Evolutionary conservation across 2,329 filamentous ascomycete species (phyloP).

Genomic region (Colletotrichum lini): DNA sequence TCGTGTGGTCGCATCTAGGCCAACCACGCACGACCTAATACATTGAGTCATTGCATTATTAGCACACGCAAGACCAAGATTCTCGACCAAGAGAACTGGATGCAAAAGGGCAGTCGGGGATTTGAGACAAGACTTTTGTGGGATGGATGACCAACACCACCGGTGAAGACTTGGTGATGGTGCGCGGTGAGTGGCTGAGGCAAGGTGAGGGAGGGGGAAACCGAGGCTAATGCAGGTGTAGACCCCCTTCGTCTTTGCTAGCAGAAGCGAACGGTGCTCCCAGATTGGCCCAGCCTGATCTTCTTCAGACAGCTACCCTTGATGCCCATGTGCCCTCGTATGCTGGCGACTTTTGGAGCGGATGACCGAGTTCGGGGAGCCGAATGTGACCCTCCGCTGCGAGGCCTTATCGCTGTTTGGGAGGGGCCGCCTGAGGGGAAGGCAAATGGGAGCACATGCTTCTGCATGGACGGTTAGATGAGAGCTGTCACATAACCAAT

Average conservation of each 20-base stretch:
- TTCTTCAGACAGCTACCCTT: constrained; percentile 22
- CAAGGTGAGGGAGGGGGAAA: constrained; percentile 3
- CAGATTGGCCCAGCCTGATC: constrained; percentile 5
- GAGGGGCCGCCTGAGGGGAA: background rate
- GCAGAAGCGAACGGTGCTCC: background rate
- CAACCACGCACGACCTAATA: constrained; percentile 13
- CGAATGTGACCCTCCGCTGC: constrained; percentile 35
- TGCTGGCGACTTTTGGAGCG: constrained; percentile 1
- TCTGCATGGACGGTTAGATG: background rate
- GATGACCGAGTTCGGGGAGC: constrained; percentile 33
- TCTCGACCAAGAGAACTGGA: background rate
- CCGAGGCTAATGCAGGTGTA: constrained; percentile 41
- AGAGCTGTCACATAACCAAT: background rate
- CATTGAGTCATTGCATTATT: constrained; percentile 13
- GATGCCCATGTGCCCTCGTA: constrained; percentile 30
- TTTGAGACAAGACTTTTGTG: background rate
- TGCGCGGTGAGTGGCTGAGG: constrained; percentile 25
- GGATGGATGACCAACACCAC: constrained; percentile 10
- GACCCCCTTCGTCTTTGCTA: background rate
- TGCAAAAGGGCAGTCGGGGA: background rate
- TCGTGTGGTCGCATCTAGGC: constrained; percentile 14
- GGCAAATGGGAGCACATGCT: constrained; percentile 29
- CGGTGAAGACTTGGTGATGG: constrained; percentile 31
- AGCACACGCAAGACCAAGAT: background rate
- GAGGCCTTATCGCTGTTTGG: constrained; percentile 19